Evolutionary conservation across 352 stramenopile species (phyloP), one percentile per base, ranked within the genome.

Genomic region (Phytopythium delawarense): DNA sequence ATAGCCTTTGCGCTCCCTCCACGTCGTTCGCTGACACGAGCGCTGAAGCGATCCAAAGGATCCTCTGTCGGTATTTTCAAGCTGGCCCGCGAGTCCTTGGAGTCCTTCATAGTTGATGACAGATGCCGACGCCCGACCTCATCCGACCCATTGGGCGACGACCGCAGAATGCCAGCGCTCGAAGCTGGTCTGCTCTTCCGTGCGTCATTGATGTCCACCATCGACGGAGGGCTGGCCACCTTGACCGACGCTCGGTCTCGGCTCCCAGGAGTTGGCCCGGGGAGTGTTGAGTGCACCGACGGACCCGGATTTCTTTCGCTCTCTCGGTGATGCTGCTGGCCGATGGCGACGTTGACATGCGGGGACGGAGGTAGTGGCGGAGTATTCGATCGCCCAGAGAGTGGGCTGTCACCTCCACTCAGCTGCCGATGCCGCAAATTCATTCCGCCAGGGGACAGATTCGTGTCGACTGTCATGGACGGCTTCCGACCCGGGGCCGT

Each of bases 381-480:
- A 30, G 70, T 74, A 12, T 65, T 66, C n/a, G 64, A 39, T 53
- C 64, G 64, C 40, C 72, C 76, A 7, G 72, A 61, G 32, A 21
- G 65, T 44, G 70, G 67, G n/a, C 66, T 77, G 7, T 63, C 66
- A 50, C 30, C 58, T 46, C 13, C 59, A 64, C 55, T 66, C 59
- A 39, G 49, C 11, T 35, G 56, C 16, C 25, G 56, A 62, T 50
- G 30, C 58, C 28, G 63, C 39, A 61, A 52, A 32, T 58, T 58
- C 52, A 57, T 32, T 11, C 67, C 62, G 16, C 46, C 21, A 23
- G 62, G 45, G 13, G 61, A 67, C 0, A 32, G 44, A 37, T 59
- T 57, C 23, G 67, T 61, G 48, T 82, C 75, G 21, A 74, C 63
- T 12, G 64, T 73, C 23, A 83, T 59, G 2, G 75, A 81, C 32